Conservation (phyloP, 2,329 filamentous ascomycete species). For the Fusarium metavorans region DNA sequence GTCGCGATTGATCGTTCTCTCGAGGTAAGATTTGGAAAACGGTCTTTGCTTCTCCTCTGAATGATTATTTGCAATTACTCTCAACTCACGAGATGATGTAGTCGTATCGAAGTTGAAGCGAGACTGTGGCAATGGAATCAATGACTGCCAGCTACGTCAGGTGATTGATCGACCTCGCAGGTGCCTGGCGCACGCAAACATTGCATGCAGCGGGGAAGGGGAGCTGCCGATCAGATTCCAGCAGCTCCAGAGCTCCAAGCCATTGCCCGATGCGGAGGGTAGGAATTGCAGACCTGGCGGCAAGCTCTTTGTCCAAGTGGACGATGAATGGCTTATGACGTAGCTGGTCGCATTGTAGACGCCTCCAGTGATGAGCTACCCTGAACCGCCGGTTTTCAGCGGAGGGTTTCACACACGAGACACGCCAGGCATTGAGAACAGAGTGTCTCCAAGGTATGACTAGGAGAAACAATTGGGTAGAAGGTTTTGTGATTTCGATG, state of each 20-base stretch:
- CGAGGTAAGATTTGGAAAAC: neutral
- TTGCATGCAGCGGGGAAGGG: constrained; percentile 36
- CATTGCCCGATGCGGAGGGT: constrained; percentile 36
- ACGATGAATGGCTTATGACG: constrained; percentile 16
- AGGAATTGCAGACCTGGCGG: constrained; percentile 16
- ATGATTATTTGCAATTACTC: neutral
- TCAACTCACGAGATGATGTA: constrained; percentile 10
- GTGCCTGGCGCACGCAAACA: constrained; percentile 26
- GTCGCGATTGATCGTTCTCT: neutral
- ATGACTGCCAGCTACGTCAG: constrained; percentile 35
- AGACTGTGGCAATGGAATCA: constrained; percentile 23
- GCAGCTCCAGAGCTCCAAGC: constrained; percentile 10
- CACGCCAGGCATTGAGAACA: neutral
- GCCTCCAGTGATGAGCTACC: neutral
- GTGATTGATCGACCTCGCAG: constrained; percentile 28
- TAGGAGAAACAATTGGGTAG: neutral
- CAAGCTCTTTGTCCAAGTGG: constrained; percentile 9
- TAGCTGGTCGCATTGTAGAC: neutral
- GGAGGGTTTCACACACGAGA: neutral
- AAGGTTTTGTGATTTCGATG: neutral
- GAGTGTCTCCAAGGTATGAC: neutral
- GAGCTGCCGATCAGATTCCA: constrained; percentile 39
- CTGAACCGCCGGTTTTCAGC: neutral
- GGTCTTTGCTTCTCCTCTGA: neutral
- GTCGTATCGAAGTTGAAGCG: constrained; percentile 21